Evolutionary conservation across 2,329 filamentous ascomycete genomes (phyloP), one percentile per base, ranked within the genome.

Genomic region (Trichoderma polysporum): DNA sequence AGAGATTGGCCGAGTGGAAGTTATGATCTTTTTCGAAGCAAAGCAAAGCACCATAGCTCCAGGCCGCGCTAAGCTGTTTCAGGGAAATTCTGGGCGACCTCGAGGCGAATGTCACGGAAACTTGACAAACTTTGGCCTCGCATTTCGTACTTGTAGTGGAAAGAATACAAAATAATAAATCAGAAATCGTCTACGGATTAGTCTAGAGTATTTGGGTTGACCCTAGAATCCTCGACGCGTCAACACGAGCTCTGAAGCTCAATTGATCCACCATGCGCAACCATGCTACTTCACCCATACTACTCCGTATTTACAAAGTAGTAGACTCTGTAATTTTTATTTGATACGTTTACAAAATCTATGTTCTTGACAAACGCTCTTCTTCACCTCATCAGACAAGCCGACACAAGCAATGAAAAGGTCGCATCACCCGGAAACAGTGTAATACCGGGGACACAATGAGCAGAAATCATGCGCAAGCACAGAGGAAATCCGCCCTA

Each of bases 371-470:
- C 7, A 8, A 22, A 7, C 33, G 33, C 50, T 53, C 67, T 68
- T 68, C 63, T 53, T 66, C 67, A 66, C 67, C 35, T 45, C 63
- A n/a, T 35, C 33, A 15, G 63, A 56, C 67, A 66, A 68, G 67
- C 67, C 63, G 22, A 53, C 63, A 19, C 22, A 66, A 74, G 75
- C 72, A 79, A 80, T 73, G 78, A 80, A 79, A 77, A 78, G 63
- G 22, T 79, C 76, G 78, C 78, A 75, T 80, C 78, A 70, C 78
- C 76, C 76, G 75, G 77, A 79, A 73, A 73, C 76, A 79, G 77
- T 79, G 77, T 77, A 75, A 78, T 77, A 80, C 78, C 78, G 78
- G 78, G 78, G 76, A 79, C 77, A 79, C 77, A 71, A 72, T 78
- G 76, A 71, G 70, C 25, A 68, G 74, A 70, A 33, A 74, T 74